Conservation (phyloP, 805 yeast genomes). For the Wickerhamiella lipophila region DNA sequence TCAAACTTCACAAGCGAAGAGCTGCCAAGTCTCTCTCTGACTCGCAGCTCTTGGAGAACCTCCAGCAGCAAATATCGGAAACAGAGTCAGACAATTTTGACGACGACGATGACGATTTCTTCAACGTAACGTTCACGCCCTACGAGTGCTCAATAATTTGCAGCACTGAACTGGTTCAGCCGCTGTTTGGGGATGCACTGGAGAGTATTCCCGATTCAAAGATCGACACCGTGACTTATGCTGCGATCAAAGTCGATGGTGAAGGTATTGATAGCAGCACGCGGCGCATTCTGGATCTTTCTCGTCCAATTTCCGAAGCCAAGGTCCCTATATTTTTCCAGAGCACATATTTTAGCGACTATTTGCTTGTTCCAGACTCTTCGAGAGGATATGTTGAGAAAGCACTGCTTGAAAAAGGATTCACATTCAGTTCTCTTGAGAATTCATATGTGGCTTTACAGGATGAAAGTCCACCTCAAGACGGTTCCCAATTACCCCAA, state of each 20-base stretch:
- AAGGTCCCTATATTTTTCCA: constrained; percentile 48
- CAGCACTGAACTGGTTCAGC: constrained; percentile 30
- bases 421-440: constrained; percentile 35
- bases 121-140: constrained; percentile 51
- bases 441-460: constrained; percentile 31
- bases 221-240: constrained; percentile 30
- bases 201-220: constrained; percentile 15
- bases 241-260: constrained; percentile 46
- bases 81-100: constrained; percentile 12
- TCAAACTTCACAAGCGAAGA: constrained; percentile 2
- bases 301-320: constrained; percentile 45
- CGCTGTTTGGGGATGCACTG: constrained; percentile 33
- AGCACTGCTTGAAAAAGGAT: constrained; percentile 35
- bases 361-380: constrained; percentile 43
- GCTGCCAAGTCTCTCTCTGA: background rate
- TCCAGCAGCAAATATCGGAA: constrained; percentile 7
- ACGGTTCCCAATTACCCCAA: background rate
- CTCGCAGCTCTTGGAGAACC: constrained; percentile 11
- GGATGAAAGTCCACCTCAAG: background rate
- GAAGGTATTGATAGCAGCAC: constrained; percentile 45
- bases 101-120: constrained; percentile 32
- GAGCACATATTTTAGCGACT: constrained; percentile 51
- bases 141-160: constrained; percentile 51
- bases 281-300: constrained; percentile 39
- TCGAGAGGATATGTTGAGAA: constrained; percentile 35